These are phyloP conservation scores for Botrytis fabae DNA, from an alignment of 2,329 filamentous ascomycete species.

Conservation along the genomic window DNA sequence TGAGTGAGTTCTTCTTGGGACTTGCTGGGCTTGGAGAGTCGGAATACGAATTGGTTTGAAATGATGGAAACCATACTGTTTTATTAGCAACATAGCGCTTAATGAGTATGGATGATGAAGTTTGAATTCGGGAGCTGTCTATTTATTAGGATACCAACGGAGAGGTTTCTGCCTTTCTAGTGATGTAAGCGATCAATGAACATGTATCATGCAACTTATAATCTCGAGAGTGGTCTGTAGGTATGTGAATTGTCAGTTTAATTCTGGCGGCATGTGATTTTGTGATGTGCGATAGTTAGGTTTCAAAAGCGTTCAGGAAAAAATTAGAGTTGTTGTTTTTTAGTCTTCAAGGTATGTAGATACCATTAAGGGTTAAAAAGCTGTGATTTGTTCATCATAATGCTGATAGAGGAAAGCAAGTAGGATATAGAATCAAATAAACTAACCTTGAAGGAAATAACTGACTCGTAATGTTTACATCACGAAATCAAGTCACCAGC, in stretches of 20 bases:
- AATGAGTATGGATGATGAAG: neutral
- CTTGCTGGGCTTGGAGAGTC: constrained; percentile 54
- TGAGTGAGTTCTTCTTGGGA: constrained; percentile 80
- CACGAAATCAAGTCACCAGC: constrained; percentile 22
- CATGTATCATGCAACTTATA: neutral
- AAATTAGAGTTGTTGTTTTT: constrained; percentile 25
- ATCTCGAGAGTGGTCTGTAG: neutral
- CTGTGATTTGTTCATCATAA: constrained; percentile 24
- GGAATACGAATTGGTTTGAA: constrained; percentile 41
- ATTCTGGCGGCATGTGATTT: neutral
- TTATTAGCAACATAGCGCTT: constrained; percentile 7
- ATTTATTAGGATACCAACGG: neutral
- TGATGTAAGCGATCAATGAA: neutral
- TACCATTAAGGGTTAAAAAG: constrained; percentile 25
- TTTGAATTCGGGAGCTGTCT: neutral
- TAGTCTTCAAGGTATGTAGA: constrained; percentile 21
- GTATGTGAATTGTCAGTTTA: neutral
- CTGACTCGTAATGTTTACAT: constrained; percentile 1
- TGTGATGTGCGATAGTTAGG: neutral
- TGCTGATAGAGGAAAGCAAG: neutral
- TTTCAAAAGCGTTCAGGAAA: constrained; percentile 19
- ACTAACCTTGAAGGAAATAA: constrained; percentile 10
- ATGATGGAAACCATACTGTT: neutral
- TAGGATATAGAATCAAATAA: neutral
- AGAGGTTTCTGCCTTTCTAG: neutral